Evolutionary conservation across 805 yeast genomes (phyloP), one percentile per base, ranked within the genome.

Genomic region (Nakazawaea pomicola): DNA sequence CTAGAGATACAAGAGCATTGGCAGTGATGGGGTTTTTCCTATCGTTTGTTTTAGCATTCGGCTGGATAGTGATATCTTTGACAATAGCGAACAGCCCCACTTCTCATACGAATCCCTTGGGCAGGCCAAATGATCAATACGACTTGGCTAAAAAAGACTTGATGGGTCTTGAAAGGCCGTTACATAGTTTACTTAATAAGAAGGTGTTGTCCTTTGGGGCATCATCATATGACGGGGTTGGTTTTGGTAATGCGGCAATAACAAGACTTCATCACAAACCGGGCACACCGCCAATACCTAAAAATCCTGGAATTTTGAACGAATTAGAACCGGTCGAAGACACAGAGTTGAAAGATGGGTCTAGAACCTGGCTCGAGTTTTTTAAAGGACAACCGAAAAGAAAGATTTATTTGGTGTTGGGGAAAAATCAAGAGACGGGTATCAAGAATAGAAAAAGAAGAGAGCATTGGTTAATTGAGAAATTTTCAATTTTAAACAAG

Each of bases 401-500:
- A 30, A 63, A 57, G 37, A 54, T 67, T 4, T 59, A 64, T 24
- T 50, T 67, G 3, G 47, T 67, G 4, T 43, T 67, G 27, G 70
- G 69, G n/a, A 68, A 64, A 19, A 62, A 65, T n/a, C 40, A 56
- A 6, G 67, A 65, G 44, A 64, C 67, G 18, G 71, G 72, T 35
- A 67, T 67, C 16, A 58, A 60, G 36, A 57, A 55, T 38, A 60
- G 67, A 55, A 66, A 64, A 43, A 57, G 65, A 4, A 59, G 65
- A 27, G 63, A 64, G 42, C 58, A 57, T 40, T 67, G 72, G 72
- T 59, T 71, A 8, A 67, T 70, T 49, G 78, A 72, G 52, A 61
- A 74, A 27, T 60, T 70, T 2, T 67, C 74, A 3, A 63, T 72
- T 20, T 52, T 70, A 28, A 71, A 72, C 55, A 72, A 72, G 50